Evolutionary conservation across 2,329 filamentous ascomycete genomes (phyloP).

Genomic region (Aspergillus uvarum): DNA sequence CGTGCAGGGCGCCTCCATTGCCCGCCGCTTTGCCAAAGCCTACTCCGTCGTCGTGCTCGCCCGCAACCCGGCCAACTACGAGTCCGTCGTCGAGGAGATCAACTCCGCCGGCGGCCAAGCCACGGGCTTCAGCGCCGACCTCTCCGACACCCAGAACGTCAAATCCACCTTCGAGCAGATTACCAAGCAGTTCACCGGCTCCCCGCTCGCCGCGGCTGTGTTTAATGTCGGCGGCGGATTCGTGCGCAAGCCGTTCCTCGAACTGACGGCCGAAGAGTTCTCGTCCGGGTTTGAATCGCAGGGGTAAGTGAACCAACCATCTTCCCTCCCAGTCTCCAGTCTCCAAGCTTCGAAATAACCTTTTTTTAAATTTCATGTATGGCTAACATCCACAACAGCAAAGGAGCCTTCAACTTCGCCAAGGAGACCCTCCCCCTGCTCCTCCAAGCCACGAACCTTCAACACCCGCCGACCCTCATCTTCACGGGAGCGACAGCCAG

Average conservation of each 20-base stretch:
- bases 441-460: slow-evolving; percentile 56
- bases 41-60: slow-evolving; percentile 63
- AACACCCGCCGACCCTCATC: slow-evolving; percentile 73
- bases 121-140: slow-evolving; percentile 61
- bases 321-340: too few relatives aligned
- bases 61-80: slow-evolving; percentile 58
- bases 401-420: slow-evolving; percentile 73
- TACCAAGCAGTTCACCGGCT: slow-evolving; percentile 52
- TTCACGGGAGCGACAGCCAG: slow-evolving; percentile 86
- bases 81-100: slow-evolving; percentile 59
- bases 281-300: slow-evolving; percentile 51
- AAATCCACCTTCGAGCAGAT: slow-evolving; percentile 56
- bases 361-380: too few relatives aligned
- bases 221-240: slow-evolving; percentile 62
- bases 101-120: slow-evolving; percentile 59
- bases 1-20: slow-evolving; percentile 55
- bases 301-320: slow-evolving; percentile 38
- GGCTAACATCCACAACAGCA: slow-evolving; percentile 22
- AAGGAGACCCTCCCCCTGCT: slow-evolving; percentile 70
- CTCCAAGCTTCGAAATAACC: too few relatives aligned
- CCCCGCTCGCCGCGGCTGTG: slow-evolving; percentile 53
- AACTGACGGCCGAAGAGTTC: slow-evolving; percentile 60
- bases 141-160: slow-evolving; percentile 54
- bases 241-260: slow-evolving; percentile 60
- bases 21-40: slow-evolving; percentile 57